A percentile compares a stretch with the other conserved stretches of the same genome.
These are phyloP conservation scores for Teunomyces gatunensis DNA, from an alignment of 805 yeast genomes.

Conservation along the genomic window DNA sequence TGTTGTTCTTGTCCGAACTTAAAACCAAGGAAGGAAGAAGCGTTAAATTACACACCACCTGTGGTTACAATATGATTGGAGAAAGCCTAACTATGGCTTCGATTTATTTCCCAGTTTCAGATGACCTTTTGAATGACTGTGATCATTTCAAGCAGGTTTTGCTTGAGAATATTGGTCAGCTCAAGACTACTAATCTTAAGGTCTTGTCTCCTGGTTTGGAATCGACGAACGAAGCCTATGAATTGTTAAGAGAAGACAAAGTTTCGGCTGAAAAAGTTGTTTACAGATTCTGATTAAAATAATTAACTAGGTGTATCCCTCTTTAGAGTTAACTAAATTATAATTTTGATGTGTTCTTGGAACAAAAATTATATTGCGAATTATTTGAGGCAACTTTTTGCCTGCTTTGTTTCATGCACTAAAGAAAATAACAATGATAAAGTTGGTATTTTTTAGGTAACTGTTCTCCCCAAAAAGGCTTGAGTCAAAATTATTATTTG, in stretches of 20 bases:
- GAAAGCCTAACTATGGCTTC: not conserved
- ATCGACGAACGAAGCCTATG: constrained; percentile 34
- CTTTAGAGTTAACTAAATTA: too few species aligned
- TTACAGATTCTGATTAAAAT: constrained; percentile 17
- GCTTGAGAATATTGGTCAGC: constrained; percentile 15
- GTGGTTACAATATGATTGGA: constrained; percentile 8
- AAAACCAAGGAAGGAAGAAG: constrained; percentile 3
- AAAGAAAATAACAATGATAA: too few species aligned
- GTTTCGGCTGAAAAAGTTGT: constrained; percentile 47
- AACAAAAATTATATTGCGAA: too few species aligned
- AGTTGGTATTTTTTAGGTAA: too few species aligned
- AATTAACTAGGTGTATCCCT: too few species aligned
- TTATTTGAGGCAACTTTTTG: too few species aligned
- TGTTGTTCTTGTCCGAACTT: constrained; percentile 1
- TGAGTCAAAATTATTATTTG: too few species aligned
- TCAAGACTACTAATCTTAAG: constrained; percentile 19
- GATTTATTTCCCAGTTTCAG: not conserved
- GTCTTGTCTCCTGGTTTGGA: constrained; percentile 29
- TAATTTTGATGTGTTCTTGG: too few species aligned
- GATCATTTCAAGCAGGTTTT: constrained; percentile 22
- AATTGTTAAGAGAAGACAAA: constrained; percentile 32
- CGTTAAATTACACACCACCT: not conserved
- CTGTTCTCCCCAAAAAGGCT: too few species aligned
- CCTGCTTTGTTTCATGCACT: too few species aligned
- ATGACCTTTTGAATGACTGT: constrained; percentile 9